Conservation (phyloP, 2,329 filamentous ascomycete species). For the Teratosphaeria pseudoeucalypti region DNA sequence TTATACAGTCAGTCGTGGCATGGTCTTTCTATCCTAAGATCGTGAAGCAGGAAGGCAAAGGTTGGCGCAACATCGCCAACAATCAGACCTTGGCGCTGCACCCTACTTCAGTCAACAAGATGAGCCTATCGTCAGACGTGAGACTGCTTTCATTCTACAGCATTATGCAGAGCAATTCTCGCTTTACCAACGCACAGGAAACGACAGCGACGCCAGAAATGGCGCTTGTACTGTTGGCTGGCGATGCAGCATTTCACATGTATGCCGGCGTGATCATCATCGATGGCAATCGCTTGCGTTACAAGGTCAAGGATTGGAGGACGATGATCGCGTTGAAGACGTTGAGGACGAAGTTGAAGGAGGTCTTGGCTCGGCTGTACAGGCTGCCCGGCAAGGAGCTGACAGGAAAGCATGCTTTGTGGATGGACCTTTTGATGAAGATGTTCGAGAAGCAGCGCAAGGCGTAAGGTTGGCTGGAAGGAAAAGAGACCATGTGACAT, state of each 20-base stretch:
- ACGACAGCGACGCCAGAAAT: constrained; percentile 58
- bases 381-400: constrained; percentile 38
- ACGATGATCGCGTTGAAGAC: constrained; percentile 81
- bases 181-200: constrained; percentile 80
- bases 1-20: constrained; percentile 73
- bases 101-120: constrained; percentile 80
- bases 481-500: neutral
- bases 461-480: neutral
- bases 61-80: constrained; percentile 83
- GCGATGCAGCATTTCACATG: constrained; percentile 82
- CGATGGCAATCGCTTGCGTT: constrained; percentile 77
- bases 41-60: constrained; percentile 71
- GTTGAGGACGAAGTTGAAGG: constrained; percentile 60
- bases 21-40: constrained; percentile 96
- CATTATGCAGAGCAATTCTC: constrained; percentile 85
- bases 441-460: constrained; percentile 4
- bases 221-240: constrained; percentile 72
- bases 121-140: constrained; percentile 34
- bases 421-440: constrained; percentile 28
- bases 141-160: constrained; percentile 92
- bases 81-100: constrained; percentile 84
- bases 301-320: constrained; percentile 81
- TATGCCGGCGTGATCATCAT: constrained; percentile 79
- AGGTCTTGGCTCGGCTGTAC: constrained; percentile 63
- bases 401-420: constrained; percentile 30